Evolutionary conservation across 768 basidiomycete species (phyloP), one percentile per base, ranked within the genome.

Genomic region (Gloeopeniophorella convolvens): DNA sequence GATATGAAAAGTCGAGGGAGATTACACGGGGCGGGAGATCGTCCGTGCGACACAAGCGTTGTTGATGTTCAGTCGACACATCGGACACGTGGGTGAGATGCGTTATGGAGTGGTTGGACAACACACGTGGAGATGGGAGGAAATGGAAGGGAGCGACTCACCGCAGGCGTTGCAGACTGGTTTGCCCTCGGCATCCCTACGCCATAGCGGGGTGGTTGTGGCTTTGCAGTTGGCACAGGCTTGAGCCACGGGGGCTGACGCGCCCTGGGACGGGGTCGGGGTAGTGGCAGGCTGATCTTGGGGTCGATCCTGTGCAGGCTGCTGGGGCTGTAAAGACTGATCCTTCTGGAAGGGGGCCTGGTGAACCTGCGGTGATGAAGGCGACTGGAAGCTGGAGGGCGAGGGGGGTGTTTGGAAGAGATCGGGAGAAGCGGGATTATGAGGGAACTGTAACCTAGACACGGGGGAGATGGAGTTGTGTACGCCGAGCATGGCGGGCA

Each of bases 101-200:
- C 16, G 52, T 39, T 53, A 55, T 55, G 60, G 61, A 58, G 56
- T 61, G 58, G 54, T 41, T 45, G 55, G 20, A 56, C 61, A 67
- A 59, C 62, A 62, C 62, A 61, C 44, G 48, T 45, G 51, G 48
- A 50, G 61, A 60, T 64, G 63, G 62, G 63, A 67, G 66, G 62
- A 60, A 62, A 63, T 62, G 61, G 62, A 63, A 61, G 58, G 61
- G 28, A 55, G n/a, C 56, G 50, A 78, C 88, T 77, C 65, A 91
- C 89, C 90, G 67, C 90, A 92, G 44, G 87, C 85, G 66, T 92
- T 92, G 72, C 90, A 93, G 63, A 92, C 79, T 42, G 83, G 78
- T 66, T 85, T 88, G 50, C 89, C 90, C 59, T 86, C 80, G 36
- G 75, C 71, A 64, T 88, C 88, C 59, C 89, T 77, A 60, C 89